Evolutionary conservation across 768 basidiomycete genomes (phyloP), one percentile per base, ranked within the genome.

Genomic region (Boletus pseudopeckii): DNA sequence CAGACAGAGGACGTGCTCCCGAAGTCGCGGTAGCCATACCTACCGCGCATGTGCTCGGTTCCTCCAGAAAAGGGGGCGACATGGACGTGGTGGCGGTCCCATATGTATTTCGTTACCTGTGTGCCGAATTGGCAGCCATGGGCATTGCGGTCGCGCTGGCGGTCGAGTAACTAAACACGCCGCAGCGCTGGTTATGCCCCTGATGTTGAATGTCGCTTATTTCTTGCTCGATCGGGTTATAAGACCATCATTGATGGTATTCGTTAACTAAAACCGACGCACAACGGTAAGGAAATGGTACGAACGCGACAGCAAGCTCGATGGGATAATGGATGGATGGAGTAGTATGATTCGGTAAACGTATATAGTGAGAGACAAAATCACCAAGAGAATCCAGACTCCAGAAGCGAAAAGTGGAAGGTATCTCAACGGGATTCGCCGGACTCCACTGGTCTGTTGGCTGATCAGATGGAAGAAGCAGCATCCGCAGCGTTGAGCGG

Each of bases 51-150:
- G 76, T 91, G 37, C 76, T 92, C 33, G 76, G 80, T 45, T 71
- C 74, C 36, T 71, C 78, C 24, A 59, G 68, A 54, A 87, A 85
- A 72, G 89, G 88, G 32, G 86, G 88, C 15, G 85, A 93, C 59
- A 82, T 99, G 69, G 97, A 98, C 71, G 86, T 99, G 44, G 85
- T 99, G 48, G 96, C 96, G 13, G 82, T 99, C 20, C 97, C 97
- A 7, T 98, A 90, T 64, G 94, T 96, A 47, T 96, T 97, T 73
- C 80, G 92, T 45, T 92, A 94, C 74, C 79, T 98, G 11, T 94
- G 95, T 66, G 90, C 95, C 3, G 97, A 99, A 74, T 75, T 99
- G 61, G 95, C 95, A n/a, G 88, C 92, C 17, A 98, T 98, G 96
- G 96, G 97, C 43, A 98, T 99, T 63, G 84, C 88, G 34, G 80